A percentile compares a stretch with the other conserved stretches of the same genome.
Evolutionary conservation across 1,139 yeast species (phyloP).

Genomic region (Magnusiomyces ingens): DNA sequence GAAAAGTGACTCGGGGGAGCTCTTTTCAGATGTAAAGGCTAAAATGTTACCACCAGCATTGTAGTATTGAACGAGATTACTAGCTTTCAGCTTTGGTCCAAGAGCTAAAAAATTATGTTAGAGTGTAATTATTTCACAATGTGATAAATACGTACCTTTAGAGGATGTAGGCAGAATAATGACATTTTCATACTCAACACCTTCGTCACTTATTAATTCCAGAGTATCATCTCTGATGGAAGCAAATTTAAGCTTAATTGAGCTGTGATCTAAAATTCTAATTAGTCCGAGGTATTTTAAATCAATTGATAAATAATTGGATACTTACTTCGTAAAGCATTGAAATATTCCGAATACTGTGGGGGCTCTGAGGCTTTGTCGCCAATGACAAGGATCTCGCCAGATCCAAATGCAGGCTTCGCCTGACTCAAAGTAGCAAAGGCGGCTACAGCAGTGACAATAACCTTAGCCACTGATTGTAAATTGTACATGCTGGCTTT

Average conservation of each 20-base stretch:
- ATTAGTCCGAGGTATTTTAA: constrained; percentile 22
- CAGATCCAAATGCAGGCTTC: constrained; percentile 20
- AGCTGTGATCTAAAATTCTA: constrained; percentile 14
- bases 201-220: constrained; percentile 39
- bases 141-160: constrained; percentile 17
- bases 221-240: constrained; percentile 29
- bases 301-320: background rate
- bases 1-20: constrained; percentile 65
- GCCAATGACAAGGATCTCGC: constrained; percentile 23
- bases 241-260: constrained; percentile 27
- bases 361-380: constrained; percentile 22
- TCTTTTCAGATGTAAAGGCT: constrained; percentile 48
- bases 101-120: constrained; percentile 23
- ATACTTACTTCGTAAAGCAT: constrained; percentile 2
- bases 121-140: background rate
- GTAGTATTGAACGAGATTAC: constrained; percentile 47
- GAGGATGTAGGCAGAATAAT: constrained; percentile 45
- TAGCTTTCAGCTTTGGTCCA: constrained; percentile 39
- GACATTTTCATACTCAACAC: constrained; percentile 46
- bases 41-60: constrained; percentile 69
- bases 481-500: background rate
- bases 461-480: background rate
- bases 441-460: constrained; percentile 3
- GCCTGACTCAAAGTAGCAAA: constrained; percentile 16
- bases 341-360: constrained; percentile 28